Conservation (phyloP, 768 basidiomycete genomes). For the Leccinum arenicola region DNA sequence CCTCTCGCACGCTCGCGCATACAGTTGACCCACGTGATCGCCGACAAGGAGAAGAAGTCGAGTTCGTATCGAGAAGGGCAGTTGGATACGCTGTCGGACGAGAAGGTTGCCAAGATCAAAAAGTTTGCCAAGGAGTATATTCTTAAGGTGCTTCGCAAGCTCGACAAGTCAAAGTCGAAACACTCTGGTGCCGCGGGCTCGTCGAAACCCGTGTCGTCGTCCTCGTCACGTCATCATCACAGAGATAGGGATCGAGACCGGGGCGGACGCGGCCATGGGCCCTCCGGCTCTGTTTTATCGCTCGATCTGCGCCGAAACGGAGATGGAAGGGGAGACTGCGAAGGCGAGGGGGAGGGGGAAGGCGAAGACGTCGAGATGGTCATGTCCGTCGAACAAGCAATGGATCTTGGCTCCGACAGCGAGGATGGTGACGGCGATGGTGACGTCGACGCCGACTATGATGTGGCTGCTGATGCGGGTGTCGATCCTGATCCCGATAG, state of each 20-base stretch:
- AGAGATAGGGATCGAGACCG: conserved; percentile 2
- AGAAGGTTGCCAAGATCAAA: conserved; percentile 87
- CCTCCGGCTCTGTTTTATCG: conserved; percentile 14
- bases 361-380: conserved; percentile 30
- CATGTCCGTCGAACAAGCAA: conserved; percentile 44
- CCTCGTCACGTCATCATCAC: conserved; percentile 1
- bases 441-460: neutral
- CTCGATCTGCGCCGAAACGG: conserved; percentile 14
- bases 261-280: neutral
- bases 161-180: conserved; percentile 44
- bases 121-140: conserved; percentile 92
- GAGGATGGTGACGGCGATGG: conserved; percentile 25
- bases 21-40: conserved; percentile 81
- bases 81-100: conserved; percentile 77
- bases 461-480: neutral
- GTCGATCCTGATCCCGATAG: neutral
- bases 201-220: conserved; percentile 22
- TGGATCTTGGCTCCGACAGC: conserved; percentile 42
- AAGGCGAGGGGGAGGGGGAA: neutral
- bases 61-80: conserved; percentile 69
- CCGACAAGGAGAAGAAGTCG: conserved; percentile 96
- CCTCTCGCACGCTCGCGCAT: neutral
- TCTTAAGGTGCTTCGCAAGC: conserved; percentile 68
- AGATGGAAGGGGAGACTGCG: conserved; percentile 7
- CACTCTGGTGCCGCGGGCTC: neutral